These are phyloP conservation scores for Rhipidocladum racemiflorum DNA, from an alignment of 176 grass and related monocot genomes.

Conservation along the genomic window DNA sequence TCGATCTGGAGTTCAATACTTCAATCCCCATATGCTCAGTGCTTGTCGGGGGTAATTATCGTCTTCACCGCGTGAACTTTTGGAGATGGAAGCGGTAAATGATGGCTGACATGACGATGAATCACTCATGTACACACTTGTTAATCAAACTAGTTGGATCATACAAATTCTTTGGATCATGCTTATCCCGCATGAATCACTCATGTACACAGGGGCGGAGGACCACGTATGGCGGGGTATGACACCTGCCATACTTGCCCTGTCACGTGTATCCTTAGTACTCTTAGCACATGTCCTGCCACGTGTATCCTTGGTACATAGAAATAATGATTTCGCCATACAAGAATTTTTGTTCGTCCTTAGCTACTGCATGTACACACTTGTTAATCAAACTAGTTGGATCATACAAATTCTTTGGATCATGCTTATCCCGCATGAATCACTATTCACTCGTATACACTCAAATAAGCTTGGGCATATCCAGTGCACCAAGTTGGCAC, in stretches of 20 bases:
- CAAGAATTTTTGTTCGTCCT: too few species aligned
- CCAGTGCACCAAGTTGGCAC: too few species aligned
- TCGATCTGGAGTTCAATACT: conserved; percentile 13
- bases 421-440: not conserved
- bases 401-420: not conserved
- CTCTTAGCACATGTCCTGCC: too few species aligned
- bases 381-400: not conserved
- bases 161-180: not conserved
- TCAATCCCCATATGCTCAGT: not conserved
- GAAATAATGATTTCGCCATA: too few species aligned
- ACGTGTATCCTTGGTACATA: too few species aligned
- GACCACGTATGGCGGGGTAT: too few species aligned
- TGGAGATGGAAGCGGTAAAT: not conserved
- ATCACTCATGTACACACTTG: not conserved
- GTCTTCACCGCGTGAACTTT: conserved; percentile 33
- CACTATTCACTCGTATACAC: too few species aligned
- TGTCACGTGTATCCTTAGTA: too few species aligned
- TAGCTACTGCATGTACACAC: not conserved
- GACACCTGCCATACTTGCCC: too few species aligned
- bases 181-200: not conserved
- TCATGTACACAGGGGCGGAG: not conserved
- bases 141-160: not conserved
- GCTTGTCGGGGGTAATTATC: conserved; percentile 15
- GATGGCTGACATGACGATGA: not conserved
- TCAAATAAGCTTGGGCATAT: not conserved